These are phyloP conservation scores for Cnidoscolus chayamansa DNA, from an alignment of 441 rosid species.

Conservation along the genomic window DNA sequence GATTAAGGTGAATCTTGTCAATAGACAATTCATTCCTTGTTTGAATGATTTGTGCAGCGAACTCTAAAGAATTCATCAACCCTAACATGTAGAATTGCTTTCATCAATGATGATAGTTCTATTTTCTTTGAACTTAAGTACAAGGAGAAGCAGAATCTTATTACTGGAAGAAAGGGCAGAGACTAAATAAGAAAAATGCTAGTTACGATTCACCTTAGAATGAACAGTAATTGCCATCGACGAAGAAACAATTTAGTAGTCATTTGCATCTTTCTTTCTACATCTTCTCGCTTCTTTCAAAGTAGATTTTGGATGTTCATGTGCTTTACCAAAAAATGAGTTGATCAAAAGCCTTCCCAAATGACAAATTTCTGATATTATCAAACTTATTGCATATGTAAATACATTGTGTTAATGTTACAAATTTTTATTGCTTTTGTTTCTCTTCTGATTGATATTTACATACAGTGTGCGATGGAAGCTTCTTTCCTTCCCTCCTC, in stretches of 20 bases:
- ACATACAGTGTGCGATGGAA: conserved; percentile 71
- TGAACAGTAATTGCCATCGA: no score
- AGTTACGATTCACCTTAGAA: neutral
- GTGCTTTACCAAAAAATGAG: no score
- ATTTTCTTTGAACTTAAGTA: no score
- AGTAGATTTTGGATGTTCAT: no score
- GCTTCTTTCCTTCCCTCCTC: conserved; percentile 83
- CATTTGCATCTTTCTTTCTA: no score
- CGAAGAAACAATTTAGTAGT: no score
- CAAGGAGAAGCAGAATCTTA: neutral
- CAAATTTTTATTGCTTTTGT: neutral
- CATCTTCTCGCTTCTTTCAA: neutral
- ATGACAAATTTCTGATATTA: neutral
- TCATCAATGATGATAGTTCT: no score
- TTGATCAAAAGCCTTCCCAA: neutral
- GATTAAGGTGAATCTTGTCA: neutral
- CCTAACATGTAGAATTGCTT: no score
- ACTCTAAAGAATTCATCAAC: no score
- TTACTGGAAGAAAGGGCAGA: neutral
- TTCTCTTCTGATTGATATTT: neutral
- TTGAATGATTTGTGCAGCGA: conserved; percentile 35
- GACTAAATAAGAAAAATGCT: neutral
- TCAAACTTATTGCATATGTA: no score
- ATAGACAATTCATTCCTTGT: neutral
- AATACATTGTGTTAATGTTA: neutral